Percentiles rank a stretch among this genome's conserved stretches.
Evolutionary conservation across 345 rosid species (phyloP).

Genomic region (Luvunga scandens): DNA sequence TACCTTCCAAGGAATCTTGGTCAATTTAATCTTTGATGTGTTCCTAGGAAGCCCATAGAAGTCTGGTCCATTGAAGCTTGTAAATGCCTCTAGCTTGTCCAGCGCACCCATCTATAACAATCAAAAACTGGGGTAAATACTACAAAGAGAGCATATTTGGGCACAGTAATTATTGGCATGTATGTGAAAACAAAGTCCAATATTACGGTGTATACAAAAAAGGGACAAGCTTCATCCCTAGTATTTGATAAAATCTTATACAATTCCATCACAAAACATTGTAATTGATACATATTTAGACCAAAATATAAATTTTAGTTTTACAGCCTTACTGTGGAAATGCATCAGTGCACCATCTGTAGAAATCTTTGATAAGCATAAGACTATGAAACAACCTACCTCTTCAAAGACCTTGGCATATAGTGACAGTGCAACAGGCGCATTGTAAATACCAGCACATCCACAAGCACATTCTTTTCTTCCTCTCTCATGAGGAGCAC

Average conservation of each 20-base stretch:
- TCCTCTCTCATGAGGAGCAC: conserved; percentile 89
- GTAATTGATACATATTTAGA: background rate
- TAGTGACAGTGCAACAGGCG: conserved; percentile 66
- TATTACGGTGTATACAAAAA: background rate
- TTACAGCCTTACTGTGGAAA: background rate
- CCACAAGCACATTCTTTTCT: conserved; percentile 85
- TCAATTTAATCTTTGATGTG: conserved; percentile 63
- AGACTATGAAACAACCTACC: conserved; percentile 35
- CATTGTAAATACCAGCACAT: conserved; percentile 88
- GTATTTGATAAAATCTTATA: background rate
- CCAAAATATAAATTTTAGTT: background rate
- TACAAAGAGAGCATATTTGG: background rate
- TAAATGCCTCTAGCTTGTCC: conserved; percentile 89
- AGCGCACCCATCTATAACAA: conserved; percentile 76
- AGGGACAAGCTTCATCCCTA: background rate
- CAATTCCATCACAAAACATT: background rate
- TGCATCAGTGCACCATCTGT: background rate
- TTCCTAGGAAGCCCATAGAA: conserved; percentile 94
- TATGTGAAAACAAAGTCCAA: background rate
- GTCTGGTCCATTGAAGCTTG: conserved; percentile 93
- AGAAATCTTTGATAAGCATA: background rate
- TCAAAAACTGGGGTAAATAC: background rate
- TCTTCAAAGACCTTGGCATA: conserved; percentile 80
- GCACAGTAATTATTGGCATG: background rate
- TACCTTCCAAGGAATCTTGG: conserved; percentile 69